Conservation (phyloP, 306 rosid genomes). For the Cucurbita pepo region DNA sequence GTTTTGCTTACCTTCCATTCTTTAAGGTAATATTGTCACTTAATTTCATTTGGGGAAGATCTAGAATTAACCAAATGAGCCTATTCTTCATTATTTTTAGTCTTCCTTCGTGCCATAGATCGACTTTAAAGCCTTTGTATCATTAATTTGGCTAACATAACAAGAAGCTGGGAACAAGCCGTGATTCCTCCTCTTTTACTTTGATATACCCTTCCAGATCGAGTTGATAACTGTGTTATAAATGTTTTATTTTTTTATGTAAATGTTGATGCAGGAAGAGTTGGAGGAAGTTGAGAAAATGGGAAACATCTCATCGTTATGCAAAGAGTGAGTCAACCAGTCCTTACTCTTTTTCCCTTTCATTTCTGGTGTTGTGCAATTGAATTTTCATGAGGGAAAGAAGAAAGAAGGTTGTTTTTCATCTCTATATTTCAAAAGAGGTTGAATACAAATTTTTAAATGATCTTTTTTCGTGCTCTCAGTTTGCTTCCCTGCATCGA, state of each 20-base stretch:
- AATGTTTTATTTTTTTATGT: background rate
- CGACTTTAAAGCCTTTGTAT: background rate
- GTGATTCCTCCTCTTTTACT: background rate
- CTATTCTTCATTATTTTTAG: background rate
- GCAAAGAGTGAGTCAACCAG: constrained; percentile 44
- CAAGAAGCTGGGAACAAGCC: background rate
- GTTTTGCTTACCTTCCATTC: background rate
- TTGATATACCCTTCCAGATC: background rate
- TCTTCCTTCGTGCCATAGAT: background rate
- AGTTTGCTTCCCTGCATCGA: constrained; percentile 42
- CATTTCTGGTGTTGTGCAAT: background rate
- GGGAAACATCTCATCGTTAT: constrained; percentile 49
- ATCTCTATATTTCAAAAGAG: background rate
- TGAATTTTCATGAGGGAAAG: background rate
- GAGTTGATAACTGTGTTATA: background rate
- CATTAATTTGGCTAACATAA: background rate
- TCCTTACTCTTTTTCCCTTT: background rate
- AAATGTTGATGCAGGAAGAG: constrained; percentile 40
- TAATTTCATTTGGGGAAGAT: background rate
- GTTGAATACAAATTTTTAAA: background rate
- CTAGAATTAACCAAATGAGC: background rate
- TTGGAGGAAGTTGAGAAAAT: constrained; percentile 48
- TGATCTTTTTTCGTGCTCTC: background rate
- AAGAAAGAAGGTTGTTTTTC: background rate
- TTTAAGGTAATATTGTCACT: background rate